A percentile compares a stretch with the other conserved stretches of the same genome.
phyloP scores from a whole-genome alignment of 208 protist genomes.

The Acanthamoeba royreba region DNA sequence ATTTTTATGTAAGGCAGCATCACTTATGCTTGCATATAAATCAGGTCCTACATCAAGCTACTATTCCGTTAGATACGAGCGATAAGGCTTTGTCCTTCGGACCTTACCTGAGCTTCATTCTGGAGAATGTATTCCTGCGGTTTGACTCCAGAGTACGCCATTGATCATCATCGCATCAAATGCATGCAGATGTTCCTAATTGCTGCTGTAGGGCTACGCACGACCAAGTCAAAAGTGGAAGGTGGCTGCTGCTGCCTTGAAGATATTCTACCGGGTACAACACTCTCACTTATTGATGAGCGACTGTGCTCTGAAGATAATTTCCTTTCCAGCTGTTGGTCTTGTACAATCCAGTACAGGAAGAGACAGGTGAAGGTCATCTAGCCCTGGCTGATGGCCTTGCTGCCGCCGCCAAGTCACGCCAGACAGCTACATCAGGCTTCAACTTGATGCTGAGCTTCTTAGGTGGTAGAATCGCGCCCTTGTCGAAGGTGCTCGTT shows the following conservation, averaged over 20 bases:
- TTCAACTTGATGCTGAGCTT: not conserved
- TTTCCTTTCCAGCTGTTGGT: no score
- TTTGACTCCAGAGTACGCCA: not conserved
- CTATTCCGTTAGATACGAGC: no score
- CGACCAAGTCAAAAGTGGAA: not conserved
- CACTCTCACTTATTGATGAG: no score
- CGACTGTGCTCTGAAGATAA: no score
- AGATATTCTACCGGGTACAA: not conserved
- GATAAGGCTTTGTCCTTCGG: no score
- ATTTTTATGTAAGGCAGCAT: not conserved
- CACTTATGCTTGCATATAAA: not conserved
- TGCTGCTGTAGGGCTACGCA: not conserved
- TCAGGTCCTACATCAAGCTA: no score
- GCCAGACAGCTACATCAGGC: not conserved
- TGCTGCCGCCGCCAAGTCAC: not conserved
- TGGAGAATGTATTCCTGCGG: constrained; percentile 33
- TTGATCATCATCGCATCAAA: not conserved
- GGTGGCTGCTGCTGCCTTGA: not conserved
- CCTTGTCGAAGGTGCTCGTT: not conserved
- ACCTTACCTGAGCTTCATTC: not conserved
- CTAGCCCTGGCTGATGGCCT: not conserved
- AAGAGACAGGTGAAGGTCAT: no score
- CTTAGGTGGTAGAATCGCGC: not conserved
- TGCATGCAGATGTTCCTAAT: not conserved
- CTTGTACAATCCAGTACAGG: no score